phyloP scores from a whole-genome alignment of 2,329 filamentous ascomycete species.

The Dothideomycetes sp. region DNA sequence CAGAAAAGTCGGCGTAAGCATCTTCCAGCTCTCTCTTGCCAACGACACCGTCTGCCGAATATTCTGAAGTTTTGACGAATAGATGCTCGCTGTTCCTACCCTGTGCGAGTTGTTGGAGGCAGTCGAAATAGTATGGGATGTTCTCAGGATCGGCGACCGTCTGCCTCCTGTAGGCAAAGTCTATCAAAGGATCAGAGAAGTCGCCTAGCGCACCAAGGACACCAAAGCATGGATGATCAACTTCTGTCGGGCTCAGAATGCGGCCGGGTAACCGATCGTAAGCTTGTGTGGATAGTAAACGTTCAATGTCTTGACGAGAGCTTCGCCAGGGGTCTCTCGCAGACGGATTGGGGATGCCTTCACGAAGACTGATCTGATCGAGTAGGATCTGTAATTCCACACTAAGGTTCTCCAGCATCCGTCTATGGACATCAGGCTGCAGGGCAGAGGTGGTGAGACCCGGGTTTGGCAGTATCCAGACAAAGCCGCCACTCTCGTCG shows the following conservation, averaged over 20 bases:
- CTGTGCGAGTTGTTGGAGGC: conserved; percentile 48
- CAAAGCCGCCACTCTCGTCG: conserved; percentile 10
- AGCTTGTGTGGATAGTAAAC: conserved; percentile 20
- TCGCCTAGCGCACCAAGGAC: conserved; percentile 51
- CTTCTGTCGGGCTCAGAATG: conserved; percentile 13
- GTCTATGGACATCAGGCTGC: conserved; percentile 15
- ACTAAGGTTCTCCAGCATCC: conserved; percentile 49
- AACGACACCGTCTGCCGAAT: conserved; percentile 48
- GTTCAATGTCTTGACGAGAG: conserved; percentile 22
- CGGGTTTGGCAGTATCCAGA: conserved; percentile 20
- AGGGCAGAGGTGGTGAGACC: conserved; percentile 12
- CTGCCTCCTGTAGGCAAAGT: conserved; percentile 54
- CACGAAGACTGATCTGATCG: conserved; percentile 19
- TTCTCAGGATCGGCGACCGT: conserved; percentile 42
- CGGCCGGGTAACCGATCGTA: conserved; percentile 10
- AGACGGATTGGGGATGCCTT: conserved; percentile 15
- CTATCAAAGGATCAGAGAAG: conserved; percentile 50
- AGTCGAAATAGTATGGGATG: conserved; percentile 52
- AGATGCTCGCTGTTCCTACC: conserved; percentile 46
- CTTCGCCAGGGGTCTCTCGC: conserved; percentile 18
- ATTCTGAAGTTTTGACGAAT: conserved; percentile 44
- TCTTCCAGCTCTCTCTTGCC: conserved; percentile 43
- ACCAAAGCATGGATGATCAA: conserved; percentile 41
- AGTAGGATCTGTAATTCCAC: conserved; percentile 47
- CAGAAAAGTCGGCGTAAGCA: conserved; percentile 50